Evolutionary conservation across 805 yeast species (phyloP), one percentile per base, ranked within the genome.

Genomic region (Kodamaea neixiangensis): DNA sequence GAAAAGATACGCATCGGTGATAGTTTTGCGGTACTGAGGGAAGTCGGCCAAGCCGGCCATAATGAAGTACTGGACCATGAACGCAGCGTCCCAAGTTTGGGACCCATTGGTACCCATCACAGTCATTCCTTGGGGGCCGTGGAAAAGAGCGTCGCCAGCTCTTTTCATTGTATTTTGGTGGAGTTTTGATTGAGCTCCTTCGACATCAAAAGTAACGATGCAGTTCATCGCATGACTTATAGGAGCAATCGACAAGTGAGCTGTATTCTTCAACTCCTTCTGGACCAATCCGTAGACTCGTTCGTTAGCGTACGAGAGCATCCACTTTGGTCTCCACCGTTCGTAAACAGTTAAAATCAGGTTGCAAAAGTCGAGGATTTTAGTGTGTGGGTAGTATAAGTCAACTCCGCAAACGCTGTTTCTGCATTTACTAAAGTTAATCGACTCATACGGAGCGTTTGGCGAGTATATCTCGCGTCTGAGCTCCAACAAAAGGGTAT

Each of bases 101-200:
- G 89, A 89, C 19, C 99, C 99, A 67, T 94, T 94, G 0, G 99
- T 94, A 2, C 99, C 99, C 89, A 87, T 89, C 50, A 89, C 87
- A 1, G 93, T 81, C 83, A 94, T 78, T 3, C 99, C 99, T 63
- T 87, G 87, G 0, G 91, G 87, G 0, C 97, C 96, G 71, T 87
- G 86, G 68, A 88, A 91, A 47, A 90, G 60, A 34, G 83, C 84
- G 59, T 94, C 97, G 35, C 83, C 78, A 73, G 89, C 82, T 52
- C 94, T 74, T 14, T 71, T 76, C 42, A 79, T 65, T 25, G 85
- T 77, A 18, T 75, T 71, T 47, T 75, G 60, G 67, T 89, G 92
- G 9, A 77, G 78, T 1, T 69, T 69, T 0, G 96, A 86, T 2
- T 84, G 78, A 1, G 65, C 60, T 1, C 97, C 98, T 62, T 88